Conservation (phyloP, 2,329 filamentous ascomycete species). For the Venturia nashicola region DNA sequence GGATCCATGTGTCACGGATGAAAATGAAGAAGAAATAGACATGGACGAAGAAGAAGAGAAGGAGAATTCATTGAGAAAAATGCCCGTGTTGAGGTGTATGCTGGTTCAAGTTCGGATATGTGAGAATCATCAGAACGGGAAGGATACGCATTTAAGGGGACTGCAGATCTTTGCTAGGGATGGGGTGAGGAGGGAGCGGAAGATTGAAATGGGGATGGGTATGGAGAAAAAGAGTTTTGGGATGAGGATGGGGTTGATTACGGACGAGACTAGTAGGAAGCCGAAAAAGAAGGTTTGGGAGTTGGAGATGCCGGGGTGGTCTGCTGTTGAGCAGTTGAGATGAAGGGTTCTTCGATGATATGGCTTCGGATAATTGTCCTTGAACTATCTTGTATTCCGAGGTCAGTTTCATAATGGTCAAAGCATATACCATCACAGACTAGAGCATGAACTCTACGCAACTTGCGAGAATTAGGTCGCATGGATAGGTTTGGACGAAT, state of each 20-base stretch:
- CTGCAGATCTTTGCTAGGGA: slow-evolving; percentile 67
- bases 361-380: not conserved
- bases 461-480: no score
- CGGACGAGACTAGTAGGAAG: not conserved
- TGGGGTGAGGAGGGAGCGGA: slow-evolving; percentile 13
- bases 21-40: slow-evolving; percentile 13
- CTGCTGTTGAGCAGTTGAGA: not conserved
- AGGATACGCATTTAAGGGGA: slow-evolving; percentile 93
- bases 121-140: slow-evolving; percentile 98
- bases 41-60: slow-evolving; percentile 14
- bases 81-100: slow-evolving; percentile 72
- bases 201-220: not conserved
- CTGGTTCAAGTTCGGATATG: slow-evolving; percentile 81
- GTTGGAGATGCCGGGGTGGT: not conserved
- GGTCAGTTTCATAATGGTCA: no score
- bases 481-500: no score
- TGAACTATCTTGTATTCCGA: not conserved
- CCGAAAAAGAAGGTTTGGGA: not conserved
- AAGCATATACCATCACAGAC: no score
- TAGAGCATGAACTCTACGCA: no score
- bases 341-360: not conserved
- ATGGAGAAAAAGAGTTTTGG: not conserved
- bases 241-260: not conserved
- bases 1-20: slow-evolving; percentile 18
- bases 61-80: slow-evolving; percentile 25